Percentiles rank a stretch among this genome's conserved stretches.
Conservation (phyloP, 2,329 filamentous ascomycete genomes). For the Pseudocercospora musae region DNA sequence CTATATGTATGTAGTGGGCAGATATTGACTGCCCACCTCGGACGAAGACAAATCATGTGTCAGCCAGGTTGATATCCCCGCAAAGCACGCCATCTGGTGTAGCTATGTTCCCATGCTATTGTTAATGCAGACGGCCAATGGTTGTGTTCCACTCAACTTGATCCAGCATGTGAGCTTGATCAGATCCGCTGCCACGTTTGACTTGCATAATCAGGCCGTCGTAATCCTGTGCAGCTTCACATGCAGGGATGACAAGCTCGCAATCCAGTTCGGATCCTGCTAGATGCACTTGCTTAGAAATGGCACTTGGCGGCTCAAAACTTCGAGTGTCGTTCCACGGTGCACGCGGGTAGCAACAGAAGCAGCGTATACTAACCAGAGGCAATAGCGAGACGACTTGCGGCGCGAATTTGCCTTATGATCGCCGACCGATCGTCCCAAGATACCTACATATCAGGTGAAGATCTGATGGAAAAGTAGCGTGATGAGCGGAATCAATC, state of each 20-base stretch:
- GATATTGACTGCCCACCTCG: neutral
- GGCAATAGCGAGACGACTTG: neutral
- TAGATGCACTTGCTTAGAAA: neutral
- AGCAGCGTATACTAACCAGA: too few species aligned
- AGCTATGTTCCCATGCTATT: constrained; percentile 19
- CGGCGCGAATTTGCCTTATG: neutral
- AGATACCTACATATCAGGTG: too few species aligned
- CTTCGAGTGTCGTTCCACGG: neutral
- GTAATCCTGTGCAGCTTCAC: neutral
- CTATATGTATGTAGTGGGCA: neutral
- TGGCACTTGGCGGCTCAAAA: neutral
- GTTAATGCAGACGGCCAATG: constrained; percentile 13
- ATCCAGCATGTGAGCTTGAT: neutral
- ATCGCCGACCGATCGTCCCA: too few species aligned
- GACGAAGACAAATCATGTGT: constrained; percentile 12
- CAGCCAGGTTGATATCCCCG: constrained; percentile 9
- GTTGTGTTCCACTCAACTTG: neutral
- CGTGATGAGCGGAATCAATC: too few species aligned
- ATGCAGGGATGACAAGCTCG: neutral
- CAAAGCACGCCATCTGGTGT: constrained; percentile 15
- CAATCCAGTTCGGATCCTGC: neutral
- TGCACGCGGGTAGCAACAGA: neutral
- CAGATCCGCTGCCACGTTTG: neutral
- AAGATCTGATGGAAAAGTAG: too few species aligned
- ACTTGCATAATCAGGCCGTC: neutral